Evolutionary conservation across 176 grass and related monocot species (phyloP).

Genomic region (Hordeum vulgare): DNA sequence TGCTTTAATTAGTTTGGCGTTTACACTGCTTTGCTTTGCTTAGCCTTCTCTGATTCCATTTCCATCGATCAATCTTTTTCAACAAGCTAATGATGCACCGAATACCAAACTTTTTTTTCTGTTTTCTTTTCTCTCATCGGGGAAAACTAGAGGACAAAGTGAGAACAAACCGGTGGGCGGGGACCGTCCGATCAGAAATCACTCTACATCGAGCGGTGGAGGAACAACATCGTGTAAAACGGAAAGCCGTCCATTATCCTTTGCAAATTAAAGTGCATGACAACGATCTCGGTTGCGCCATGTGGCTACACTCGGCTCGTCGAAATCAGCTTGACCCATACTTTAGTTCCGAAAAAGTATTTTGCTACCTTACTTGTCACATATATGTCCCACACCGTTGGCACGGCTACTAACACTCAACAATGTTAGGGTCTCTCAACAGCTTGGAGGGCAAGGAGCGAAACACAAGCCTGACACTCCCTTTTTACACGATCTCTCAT

Average conservation of each 20-base stretch:
- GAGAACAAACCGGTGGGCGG: background rate
- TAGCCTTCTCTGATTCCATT: background rate
- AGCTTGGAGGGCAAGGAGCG: background rate
- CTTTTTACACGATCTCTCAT: background rate
- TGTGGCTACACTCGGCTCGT: background rate
- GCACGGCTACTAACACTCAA: background rate
- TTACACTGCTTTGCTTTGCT: background rate
- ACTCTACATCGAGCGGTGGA: background rate
- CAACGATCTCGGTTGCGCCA: background rate
- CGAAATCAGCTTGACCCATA: background rate
- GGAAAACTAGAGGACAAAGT: constrained; percentile 5
- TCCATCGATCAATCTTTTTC: background rate
- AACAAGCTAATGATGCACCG: background rate
- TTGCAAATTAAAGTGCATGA: background rate
- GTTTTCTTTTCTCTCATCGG: background rate
- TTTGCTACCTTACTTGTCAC: background rate
- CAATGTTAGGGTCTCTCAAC: background rate
- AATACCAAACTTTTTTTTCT: background rate
- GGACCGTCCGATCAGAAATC: background rate
- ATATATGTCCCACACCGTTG: background rate
- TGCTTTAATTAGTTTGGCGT: background rate
- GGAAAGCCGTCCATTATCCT: background rate
- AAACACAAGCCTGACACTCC: background rate
- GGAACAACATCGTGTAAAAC: background rate
- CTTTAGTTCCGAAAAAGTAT: background rate